Evolutionary conservation across 495 filamentous ascomycete genomes (phyloP), one percentile per base, ranked within the genome.

Genomic region (Tetracladium setigerum): DNA sequence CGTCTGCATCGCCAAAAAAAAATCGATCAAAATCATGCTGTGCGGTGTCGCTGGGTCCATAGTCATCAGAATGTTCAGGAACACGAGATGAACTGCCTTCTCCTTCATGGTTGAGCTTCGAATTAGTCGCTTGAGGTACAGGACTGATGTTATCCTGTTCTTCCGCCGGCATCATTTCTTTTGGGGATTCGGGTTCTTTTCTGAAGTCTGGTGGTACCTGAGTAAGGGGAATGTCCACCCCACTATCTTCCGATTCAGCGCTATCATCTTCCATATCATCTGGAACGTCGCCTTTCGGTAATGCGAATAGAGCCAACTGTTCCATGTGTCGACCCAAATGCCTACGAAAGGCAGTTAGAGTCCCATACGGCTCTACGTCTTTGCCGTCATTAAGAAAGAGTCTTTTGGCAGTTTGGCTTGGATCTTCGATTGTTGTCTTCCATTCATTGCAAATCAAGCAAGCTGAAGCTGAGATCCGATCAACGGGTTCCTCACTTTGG

Each of bases 271-370:
- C 45, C n/a, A 50, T 34, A 1, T 46, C 55, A 1, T 56, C 50
- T 7, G 22, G 22, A 7, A 36, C 41, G 30, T 54, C 61, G 10
- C 39, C 37, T 37, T 41, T 54, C 4, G 65, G 62, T 24, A 68
- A 53, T n/a, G 59, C 62, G 53, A 68, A 68, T n/a, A 68, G 38
- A 8, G 65, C 58, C 10, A 68, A 55, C 46, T 68, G 62, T 27
- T 66, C 60, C 38, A 66, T 59, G 44, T 68, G 65, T 0, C 60
- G 58, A 22, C 65, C 65, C 0, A 68, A 50, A 52, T 68, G 65
- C 13, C 60, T 53, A 37, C 62, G 41, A 50, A 66, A 65, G 32
- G 61, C 60, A 14, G 53, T 45, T 2, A 49, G 31, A 12, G 52
- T 53, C 16, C 40, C 44, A 14, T 47, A 49, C 16, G 34, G 37